Evolutionary conservation across 495 filamentous ascomycete species (phyloP), one percentile per base, ranked within the genome.

Genomic region (Aspergillus mulundensis): DNA sequence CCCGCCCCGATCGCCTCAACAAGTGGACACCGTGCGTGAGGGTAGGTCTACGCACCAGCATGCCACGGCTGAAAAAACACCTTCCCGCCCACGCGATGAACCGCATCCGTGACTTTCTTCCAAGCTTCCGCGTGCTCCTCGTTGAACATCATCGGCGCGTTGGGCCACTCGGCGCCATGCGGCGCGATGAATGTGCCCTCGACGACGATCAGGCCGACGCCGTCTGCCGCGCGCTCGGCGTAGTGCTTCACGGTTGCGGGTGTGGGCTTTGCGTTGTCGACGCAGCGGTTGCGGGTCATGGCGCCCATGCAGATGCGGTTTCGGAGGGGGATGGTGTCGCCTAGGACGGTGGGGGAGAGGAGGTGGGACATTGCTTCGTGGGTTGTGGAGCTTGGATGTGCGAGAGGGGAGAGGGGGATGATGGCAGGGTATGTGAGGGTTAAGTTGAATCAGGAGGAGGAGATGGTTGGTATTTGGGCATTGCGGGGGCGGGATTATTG

Each of bases 181-280:
- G 74, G 65, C 7, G 81, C 75, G 61, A 87, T 79, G 60, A 83
- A 78, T 12, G 83, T 80, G 0, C 73, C 83, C 64, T 87, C 85
- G 10, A 75, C 76, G 62, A 87, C 74, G 25, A 86, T 66, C 7
- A 87, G 73, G n/a, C 81, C 84, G n/a, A 81, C 82, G 0, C 79
- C 78, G 16, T 74, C 64, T 30, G 72, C 75, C 43, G 77, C 82
- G 46, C 85, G 75, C 53, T 87, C 84, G 5, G 61, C 57, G 72
- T 88, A 88, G 75, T 88, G 86, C 44, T 78, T 73, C 5, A 63
- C 23, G 5, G 6, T 38, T 7, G 50, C 23, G 0, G 5, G 28
- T 7, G 25, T 53, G 3, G 56, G 56, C 30, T 54, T 59, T 20
- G 15, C n/a, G 30, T 53, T 25, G 6, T 59, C 43, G 3, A 47